A percentile compares a stretch with the other conserved stretches of the same genome.
phyloP scores from a whole-genome alignment of 495 filamentous ascomycete species.

The Annulohypoxylon stygium region DNA sequence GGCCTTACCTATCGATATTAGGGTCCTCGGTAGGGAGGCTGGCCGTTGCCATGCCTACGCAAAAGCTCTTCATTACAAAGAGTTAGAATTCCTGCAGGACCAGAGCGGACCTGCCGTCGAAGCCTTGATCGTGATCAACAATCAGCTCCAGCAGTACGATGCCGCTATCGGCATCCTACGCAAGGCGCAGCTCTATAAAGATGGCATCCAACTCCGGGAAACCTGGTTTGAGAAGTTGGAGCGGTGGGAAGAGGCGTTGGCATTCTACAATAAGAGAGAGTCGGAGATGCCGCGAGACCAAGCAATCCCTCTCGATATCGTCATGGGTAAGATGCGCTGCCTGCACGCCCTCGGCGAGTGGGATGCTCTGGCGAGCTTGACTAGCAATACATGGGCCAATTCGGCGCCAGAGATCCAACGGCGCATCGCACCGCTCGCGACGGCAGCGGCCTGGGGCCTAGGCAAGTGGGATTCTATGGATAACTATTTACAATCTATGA shows the following conservation, averaged over 20 bases:
- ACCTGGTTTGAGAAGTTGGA: slow-evolving; percentile 99
- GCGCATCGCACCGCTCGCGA: slow-evolving; percentile 90
- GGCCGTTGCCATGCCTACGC: slow-evolving; percentile 97
- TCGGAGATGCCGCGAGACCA: slow-evolving; percentile 72
- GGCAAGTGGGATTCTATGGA: slow-evolving; percentile 99
- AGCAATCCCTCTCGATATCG: slow-evolving; percentile 84
- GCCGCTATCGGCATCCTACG: slow-evolving; percentile 96
- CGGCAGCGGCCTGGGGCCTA: slow-evolving; percentile 96
- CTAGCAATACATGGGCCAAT: slow-evolving; percentile 92
- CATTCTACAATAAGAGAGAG: slow-evolving; percentile 84
- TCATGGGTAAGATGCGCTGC: slow-evolving; percentile 99
- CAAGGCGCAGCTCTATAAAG: slow-evolving; percentile 92
- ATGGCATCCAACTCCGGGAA: slow-evolving; percentile 90
- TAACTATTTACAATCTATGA: slow-evolving; percentile 94
- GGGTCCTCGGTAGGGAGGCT: slow-evolving; percentile 90
- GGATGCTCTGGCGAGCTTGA: slow-evolving; percentile 88
- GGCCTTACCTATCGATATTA: slow-evolving; percentile 95
- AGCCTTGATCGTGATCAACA: slow-evolving; percentile 97
- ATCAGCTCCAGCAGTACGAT: slow-evolving; percentile 96
- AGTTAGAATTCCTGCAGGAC: slow-evolving; percentile 97
- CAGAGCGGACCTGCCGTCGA: slow-evolving; percentile 96
- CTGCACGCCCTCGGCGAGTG: slow-evolving; percentile 97
- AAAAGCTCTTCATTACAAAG: slow-evolving; percentile 98
- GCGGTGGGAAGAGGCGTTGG: slow-evolving; percentile 97
- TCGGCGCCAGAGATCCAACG: slow-evolving; percentile 86